Percentiles rank a stretch among this genome's conserved stretches.
phyloP scores from a whole-genome alignment of 495 filamentous ascomycete species.

The Lasiosphaeris hirsuta region DNA sequence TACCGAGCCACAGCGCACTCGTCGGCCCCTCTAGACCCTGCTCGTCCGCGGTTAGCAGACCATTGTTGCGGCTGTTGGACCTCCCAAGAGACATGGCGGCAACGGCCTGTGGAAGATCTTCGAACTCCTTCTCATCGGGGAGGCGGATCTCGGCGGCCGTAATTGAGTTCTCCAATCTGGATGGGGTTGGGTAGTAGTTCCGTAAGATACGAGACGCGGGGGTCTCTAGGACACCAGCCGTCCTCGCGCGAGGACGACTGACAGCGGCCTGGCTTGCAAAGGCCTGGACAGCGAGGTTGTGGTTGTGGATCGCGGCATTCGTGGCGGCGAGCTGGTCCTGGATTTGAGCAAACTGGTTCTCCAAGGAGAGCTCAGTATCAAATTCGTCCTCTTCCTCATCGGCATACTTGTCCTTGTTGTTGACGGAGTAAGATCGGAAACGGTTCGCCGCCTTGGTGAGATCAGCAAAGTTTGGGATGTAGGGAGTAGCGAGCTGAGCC shows the following conservation, averaged over 20 bases:
- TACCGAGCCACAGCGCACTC: constrained; percentile 92
- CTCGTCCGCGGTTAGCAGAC: constrained; percentile 61
- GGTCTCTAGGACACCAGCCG: constrained; percentile 85
- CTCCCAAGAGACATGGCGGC: constrained; percentile 72
- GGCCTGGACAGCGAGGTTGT: constrained; percentile 90
- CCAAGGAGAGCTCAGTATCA: constrained; percentile 67
- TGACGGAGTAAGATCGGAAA: constrained; percentile 95
- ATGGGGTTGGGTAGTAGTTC: constrained; percentile 77
- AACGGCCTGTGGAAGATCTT: constrained; percentile 65
- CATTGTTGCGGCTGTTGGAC: constrained; percentile 56
- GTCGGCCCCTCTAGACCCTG: constrained; percentile 84
- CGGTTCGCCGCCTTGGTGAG: constrained; percentile 78
- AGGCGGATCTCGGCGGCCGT: constrained; percentile 73
- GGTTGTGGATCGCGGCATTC: constrained; percentile 86
- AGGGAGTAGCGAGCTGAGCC: constrained; percentile 67
- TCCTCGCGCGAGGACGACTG: constrained; percentile 75
- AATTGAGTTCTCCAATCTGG: constrained; percentile 80
- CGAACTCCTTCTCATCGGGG: constrained; percentile 69
- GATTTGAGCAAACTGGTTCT: constrained; percentile 61
- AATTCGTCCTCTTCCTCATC: constrained; percentile 88
- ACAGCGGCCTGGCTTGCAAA: constrained; percentile 79
- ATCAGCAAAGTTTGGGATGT: constrained; percentile 72
- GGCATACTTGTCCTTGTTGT: constrained; percentile 96
- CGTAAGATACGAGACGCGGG: constrained; percentile 69
- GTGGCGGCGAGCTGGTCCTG: constrained; percentile 67